Evolutionary conservation across 345 rosid genomes (phyloP), one percentile per base, ranked within the genome.

Genomic region (Capsella bursapastoris): DNA sequence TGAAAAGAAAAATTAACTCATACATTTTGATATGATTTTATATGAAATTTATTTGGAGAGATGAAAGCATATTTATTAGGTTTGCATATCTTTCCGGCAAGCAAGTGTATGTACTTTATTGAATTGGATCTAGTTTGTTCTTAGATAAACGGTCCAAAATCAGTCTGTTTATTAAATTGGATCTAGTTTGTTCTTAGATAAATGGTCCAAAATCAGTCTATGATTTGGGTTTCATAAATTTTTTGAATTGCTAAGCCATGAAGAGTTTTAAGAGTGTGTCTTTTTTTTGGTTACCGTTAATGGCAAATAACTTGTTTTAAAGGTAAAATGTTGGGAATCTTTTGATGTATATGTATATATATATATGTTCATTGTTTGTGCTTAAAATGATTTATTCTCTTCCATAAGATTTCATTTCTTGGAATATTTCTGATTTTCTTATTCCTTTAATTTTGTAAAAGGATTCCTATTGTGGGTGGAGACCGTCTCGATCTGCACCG

Each of bases 381-480:
- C 34, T 65, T 35, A 15, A 7, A 10, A 8, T 41, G 53, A 44
- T 27, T 2, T 35, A 43, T 62, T 28, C 7, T 62, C 14, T 44
- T 28, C 15, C 15, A 45, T 8, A 32, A 49, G 43, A 65, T 18
- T 18, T 64, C 31, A 29, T 37, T 32, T 22, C 47, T 18, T 35
- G 10, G 8, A 51, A 16, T 22, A 5, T 25, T 50, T 13, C 8
- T 66, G 16, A 43, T 34, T 3, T 27, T 53, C 0, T 43, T 35
- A 18, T 40, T 16, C 13, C 25, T 22, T 1, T 22, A 22, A 22
- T 4, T 32, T 66, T 75, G 74, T 45, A 29, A 56, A 22, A 90
- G 97, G 86, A 69, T 82, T 78, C 97, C 90, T 37, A 77, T 81
- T 8, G 86, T 93, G 6, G 88, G 88, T 32, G 92, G 93, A 66